Evolutionary conservation across 306 rosid species (phyloP).

Genomic region (Cyclanthera cordifolia): DNA sequence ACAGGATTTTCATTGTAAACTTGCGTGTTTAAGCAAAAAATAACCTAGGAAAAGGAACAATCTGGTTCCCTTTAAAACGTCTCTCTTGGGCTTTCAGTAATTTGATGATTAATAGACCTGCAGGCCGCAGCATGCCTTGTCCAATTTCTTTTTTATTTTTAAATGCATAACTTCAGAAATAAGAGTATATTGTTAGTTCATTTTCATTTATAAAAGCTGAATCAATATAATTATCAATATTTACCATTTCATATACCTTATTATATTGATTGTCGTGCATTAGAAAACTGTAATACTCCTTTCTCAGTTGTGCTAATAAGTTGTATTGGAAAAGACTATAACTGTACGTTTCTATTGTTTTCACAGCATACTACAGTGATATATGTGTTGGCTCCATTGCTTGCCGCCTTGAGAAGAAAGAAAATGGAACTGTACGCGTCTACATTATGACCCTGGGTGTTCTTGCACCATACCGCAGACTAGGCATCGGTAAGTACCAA

Average conservation of each 20-base stretch:
- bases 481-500: conserved; percentile 65
- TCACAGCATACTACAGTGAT: conserved; percentile 70
- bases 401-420: conserved; percentile 87
- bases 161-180: not conserved
- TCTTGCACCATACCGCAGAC: conserved; percentile 75
- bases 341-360: not conserved
- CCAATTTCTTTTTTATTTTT: not conserved
- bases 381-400: conserved; percentile 85
- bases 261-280: not conserved
- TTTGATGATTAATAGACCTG: not conserved
- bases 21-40: not conserved
- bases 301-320: not conserved
- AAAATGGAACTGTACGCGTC: conserved; percentile 49
- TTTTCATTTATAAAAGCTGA: not conserved
- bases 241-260: not conserved
- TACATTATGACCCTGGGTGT: conserved; percentile 91
- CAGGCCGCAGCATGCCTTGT: not conserved
- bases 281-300: not conserved
- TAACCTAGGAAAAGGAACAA: not conserved
- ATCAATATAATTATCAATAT: not conserved
- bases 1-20: not conserved
- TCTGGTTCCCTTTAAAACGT: not conserved
- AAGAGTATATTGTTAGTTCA: not conserved
- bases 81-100: not conserved
- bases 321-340: not conserved